Conservation (phyloP, 2,329 filamentous ascomycete genomes). For the Epicoccum nigrum region DNA sequence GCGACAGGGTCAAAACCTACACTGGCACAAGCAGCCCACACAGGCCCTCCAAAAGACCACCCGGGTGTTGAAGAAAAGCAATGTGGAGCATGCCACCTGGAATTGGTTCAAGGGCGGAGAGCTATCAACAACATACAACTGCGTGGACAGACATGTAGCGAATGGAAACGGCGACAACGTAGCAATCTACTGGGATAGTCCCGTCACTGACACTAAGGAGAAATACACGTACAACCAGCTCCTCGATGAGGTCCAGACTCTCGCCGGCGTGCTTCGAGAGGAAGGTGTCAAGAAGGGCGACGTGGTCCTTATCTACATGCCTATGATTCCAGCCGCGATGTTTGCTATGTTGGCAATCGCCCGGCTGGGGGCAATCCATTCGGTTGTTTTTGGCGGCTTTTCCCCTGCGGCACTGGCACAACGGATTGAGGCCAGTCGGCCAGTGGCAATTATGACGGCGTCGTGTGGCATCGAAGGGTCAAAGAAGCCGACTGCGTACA, state of each 20-base stretch:
- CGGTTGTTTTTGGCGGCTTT: slow-evolving; percentile 93
- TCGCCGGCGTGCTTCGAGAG: slow-evolving; percentile 81
- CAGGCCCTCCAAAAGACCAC: slow-evolving; percentile 64
- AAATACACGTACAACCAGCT: slow-evolving; percentile 77
- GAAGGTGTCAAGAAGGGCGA: slow-evolving; percentile 84
- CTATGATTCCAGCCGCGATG: slow-evolving; percentile 91
- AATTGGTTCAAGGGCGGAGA: slow-evolving; percentile 89
- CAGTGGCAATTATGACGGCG: slow-evolving; percentile 80
- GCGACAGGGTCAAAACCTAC: slow-evolving; percentile 72
- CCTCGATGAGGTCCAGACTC: slow-evolving; percentile 77
- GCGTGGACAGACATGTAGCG: slow-evolving; percentile 85
- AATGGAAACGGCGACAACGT: slow-evolving; percentile 72
- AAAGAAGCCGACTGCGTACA: slow-evolving; percentile 80
- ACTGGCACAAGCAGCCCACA: slow-evolving; percentile 80
- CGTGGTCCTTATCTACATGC: slow-evolving; percentile 93
- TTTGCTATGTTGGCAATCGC: slow-evolving; percentile 83
- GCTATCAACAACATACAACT: slow-evolving; percentile 92
- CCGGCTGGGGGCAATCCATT: slow-evolving; percentile 84
- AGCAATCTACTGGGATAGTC: slow-evolving; percentile 87
- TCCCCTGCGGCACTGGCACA: slow-evolving; percentile 81
- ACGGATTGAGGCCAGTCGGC: slow-evolving; percentile 81
- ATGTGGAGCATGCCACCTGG: slow-evolving; percentile 76
- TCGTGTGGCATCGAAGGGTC: slow-evolving; percentile 90
- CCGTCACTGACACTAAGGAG: slow-evolving; percentile 76
- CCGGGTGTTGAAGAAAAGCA: slow-evolving; percentile 66